A percentile compares a stretch with the other conserved stretches of the same genome.
Evolutionary conservation across 2,329 filamentous ascomycete genomes (phyloP).

Genomic region (Exophiala calicioides): DNA sequence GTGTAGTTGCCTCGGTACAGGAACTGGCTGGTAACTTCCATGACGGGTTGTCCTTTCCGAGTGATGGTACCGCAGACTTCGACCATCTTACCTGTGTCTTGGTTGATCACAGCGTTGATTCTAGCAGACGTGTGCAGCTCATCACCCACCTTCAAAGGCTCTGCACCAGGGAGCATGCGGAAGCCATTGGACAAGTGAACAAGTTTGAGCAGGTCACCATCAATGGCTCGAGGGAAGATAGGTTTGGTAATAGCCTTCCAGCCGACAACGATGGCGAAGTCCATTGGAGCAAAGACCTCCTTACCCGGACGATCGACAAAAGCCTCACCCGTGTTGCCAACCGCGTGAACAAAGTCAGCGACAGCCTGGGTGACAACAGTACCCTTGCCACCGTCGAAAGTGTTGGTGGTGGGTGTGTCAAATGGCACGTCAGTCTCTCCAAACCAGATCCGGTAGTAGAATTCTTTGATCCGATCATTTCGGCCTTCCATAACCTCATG

Average conservation of each 20-base stretch:
- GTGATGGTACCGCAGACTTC: slow-evolving; percentile 98
- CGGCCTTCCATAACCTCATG: slow-evolving; percentile 93
- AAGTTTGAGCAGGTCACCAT: slow-evolving; percentile 92
- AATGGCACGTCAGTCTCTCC: slow-evolving; percentile 81
- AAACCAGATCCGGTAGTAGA: slow-evolving; percentile 98
- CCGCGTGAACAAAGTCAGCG: slow-evolving; percentile 98
- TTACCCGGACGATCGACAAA: slow-evolving; percentile 96
- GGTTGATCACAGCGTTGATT: slow-evolving; percentile 97
- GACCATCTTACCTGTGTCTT: slow-evolving; percentile 98
- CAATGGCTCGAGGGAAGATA: slow-evolving; percentile 95
- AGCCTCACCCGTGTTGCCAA: slow-evolving; percentile 95
- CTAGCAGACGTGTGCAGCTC: slow-evolving; percentile 89
- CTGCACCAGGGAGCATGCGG: slow-evolving; percentile 94
- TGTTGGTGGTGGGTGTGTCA: slow-evolving; percentile 78
- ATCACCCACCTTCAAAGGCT: slow-evolving; percentile 94
- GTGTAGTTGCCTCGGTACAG: slow-evolving; percentile 89
- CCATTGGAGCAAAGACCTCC: slow-evolving; percentile 93
- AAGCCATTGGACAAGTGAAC: slow-evolving; percentile 97
- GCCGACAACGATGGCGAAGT: slow-evolving; percentile 96
- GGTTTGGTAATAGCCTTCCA: slow-evolving; percentile 99
- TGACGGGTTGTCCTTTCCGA: slow-evolving; percentile 79
- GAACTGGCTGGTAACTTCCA: slow-evolving; percentile 99
- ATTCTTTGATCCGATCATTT: slow-evolving; percentile 98
- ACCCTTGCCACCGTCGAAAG: slow-evolving; percentile 85
- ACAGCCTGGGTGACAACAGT: slow-evolving; percentile 90